These are phyloP conservation scores for Bacidia gigantensis DNA, from an alignment of 495 filamentous ascomycete species.

Conservation along the genomic window DNA sequence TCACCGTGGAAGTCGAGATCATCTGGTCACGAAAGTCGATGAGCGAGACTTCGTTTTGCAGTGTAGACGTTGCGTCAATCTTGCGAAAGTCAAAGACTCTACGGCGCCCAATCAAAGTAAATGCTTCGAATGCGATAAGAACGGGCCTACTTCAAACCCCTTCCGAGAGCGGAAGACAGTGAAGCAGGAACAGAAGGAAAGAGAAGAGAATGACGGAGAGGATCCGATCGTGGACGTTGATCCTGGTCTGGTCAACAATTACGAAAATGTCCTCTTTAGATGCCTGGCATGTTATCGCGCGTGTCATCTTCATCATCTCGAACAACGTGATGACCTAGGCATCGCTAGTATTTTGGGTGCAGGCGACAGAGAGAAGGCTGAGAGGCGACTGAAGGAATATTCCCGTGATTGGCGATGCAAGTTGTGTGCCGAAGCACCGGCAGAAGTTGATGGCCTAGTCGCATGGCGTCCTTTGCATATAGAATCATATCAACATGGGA, in stretches of 20 bases:
- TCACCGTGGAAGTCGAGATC: constrained; percentile 55
- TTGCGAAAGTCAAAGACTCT: constrained; percentile 49
- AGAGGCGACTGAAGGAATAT: constrained; percentile 47
- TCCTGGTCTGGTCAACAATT: constrained; percentile 53
- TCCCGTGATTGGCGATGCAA: constrained; percentile 57
- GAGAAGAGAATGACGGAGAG: constrained; percentile 58
- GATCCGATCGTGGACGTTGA: constrained; percentile 60
- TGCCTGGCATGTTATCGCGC: constrained; percentile 64
- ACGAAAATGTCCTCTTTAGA: constrained; percentile 64
- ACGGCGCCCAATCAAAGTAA: constrained; percentile 51
- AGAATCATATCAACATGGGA: constrained; percentile 31
- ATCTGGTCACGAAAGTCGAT: constrained; percentile 84
- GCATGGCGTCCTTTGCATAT: constrained; percentile 68
- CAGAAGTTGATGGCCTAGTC: constrained; percentile 56
- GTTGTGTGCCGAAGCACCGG: constrained; percentile 45
- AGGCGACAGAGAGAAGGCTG: constrained; percentile 27
- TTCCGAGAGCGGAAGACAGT: constrained; percentile 58
- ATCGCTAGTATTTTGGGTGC: constrained; percentile 26
- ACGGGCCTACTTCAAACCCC: constrained; percentile 48
- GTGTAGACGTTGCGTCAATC: constrained; percentile 70
- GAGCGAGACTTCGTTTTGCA: constrained; percentile 73
- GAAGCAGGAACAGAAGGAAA: constrained; percentile 67
- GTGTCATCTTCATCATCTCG: constrained; percentile 73
- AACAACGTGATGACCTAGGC: constrained; percentile 26
- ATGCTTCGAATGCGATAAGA: constrained; percentile 54